These are phyloP conservation scores for Aquilaria yunnanensis DNA, from an alignment of 345 rosid genomes.

Conservation along the genomic window DNA sequence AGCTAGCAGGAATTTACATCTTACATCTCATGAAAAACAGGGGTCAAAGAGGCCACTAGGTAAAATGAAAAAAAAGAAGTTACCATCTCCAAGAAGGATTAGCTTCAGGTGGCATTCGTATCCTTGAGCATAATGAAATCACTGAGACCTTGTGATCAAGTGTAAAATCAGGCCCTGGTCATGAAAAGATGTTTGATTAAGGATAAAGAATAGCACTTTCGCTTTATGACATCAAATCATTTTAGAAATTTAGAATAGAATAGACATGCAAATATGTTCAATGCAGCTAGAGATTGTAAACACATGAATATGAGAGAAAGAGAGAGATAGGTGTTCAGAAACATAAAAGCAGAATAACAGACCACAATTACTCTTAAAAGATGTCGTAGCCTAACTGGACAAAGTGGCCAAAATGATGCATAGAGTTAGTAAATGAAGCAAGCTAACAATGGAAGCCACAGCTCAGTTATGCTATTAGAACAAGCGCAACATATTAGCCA, in stretches of 20 bases:
- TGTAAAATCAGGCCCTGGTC: constrained; percentile 21
- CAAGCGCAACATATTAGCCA: constrained; percentile 4
- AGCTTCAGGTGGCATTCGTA: constrained; percentile 62
- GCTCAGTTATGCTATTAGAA: neutral
- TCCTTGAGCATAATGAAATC: constrained; percentile 34
- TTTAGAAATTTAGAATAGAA: too few relatives aligned
- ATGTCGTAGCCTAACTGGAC: too few relatives aligned
- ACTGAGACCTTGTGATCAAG: constrained; percentile 11
- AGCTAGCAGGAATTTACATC: neutral
- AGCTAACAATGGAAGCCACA: neutral
- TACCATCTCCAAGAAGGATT: constrained; percentile 91
- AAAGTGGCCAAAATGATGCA: neutral
- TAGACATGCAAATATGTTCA: neutral
- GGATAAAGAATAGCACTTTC: too few relatives aligned
- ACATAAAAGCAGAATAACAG: too few relatives aligned
- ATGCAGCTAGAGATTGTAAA: neutral
- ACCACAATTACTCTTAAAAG: too few relatives aligned
- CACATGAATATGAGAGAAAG: neutral
- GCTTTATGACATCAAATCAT: too few relatives aligned
- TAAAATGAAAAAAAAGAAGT: constrained; percentile 2
- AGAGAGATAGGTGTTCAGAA: too few relatives aligned
- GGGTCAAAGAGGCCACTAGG: neutral
- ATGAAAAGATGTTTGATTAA: constrained; percentile 4
- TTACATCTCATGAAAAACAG: neutral
- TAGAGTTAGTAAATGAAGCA: neutral